Percentiles rank a stretch among this genome's conserved stretches.
Conservation (phyloP, 2,329 filamentous ascomycete species). For the Claviceps sp. region DNA sequence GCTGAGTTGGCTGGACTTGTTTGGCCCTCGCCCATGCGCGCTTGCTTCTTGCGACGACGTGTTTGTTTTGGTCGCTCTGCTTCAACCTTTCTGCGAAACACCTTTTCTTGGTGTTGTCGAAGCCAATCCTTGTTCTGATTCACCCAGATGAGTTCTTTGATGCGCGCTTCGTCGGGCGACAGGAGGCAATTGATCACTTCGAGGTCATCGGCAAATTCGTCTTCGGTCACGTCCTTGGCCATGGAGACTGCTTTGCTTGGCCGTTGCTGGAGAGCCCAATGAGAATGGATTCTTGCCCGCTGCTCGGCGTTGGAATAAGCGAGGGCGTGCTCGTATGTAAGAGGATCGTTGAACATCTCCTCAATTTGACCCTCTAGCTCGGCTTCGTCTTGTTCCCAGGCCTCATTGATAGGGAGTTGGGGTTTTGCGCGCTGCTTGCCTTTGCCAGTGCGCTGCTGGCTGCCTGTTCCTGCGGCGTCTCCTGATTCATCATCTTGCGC, state of each 20-base stretch:
- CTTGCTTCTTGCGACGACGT: constrained; percentile 40
- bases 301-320: constrained; percentile 45
- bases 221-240: constrained; percentile 54
- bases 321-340: constrained; percentile 41
- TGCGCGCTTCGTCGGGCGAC: constrained; percentile 55
- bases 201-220: constrained; percentile 79
- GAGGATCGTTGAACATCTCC: constrained; percentile 51
- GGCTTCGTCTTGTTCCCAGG: constrained; percentile 50
- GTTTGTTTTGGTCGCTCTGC: constrained; percentile 42
- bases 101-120: constrained; percentile 71
- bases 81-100: constrained; percentile 57
- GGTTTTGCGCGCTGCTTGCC: constrained; percentile 19
- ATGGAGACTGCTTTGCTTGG: constrained; percentile 38
- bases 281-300: constrained; percentile 38
- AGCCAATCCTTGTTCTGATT: constrained; percentile 92
- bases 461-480: neutral
- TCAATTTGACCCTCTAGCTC: constrained; percentile 58
- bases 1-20: constrained; percentile 53
- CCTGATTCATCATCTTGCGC: constrained; percentile 4
- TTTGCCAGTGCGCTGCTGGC: constrained; percentile 9
- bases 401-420: constrained; percentile 43
- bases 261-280: constrained; percentile 35
- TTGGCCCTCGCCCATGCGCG: constrained; percentile 51
- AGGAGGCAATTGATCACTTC: constrained; percentile 76
- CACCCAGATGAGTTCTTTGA: constrained; percentile 90